Evolutionary conservation across 202 grass and related monocot species (phyloP).

Genomic region (Panicum hallii): DNA sequence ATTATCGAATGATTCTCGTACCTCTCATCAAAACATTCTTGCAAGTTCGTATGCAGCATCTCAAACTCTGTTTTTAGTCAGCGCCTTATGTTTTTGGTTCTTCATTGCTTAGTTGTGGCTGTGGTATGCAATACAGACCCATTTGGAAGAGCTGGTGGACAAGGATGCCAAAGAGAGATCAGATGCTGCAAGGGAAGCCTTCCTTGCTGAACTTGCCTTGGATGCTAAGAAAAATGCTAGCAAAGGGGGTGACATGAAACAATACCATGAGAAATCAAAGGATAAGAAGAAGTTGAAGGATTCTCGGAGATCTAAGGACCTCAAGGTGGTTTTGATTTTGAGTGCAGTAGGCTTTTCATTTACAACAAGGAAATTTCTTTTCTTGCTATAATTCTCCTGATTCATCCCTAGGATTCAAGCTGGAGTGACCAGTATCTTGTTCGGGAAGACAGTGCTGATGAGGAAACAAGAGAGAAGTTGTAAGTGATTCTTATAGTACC

Average conservation of each 20-base stretch:
- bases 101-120: conserved; percentile 42
- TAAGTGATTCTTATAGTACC: conserved; percentile 60
- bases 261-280: conserved; percentile 76
- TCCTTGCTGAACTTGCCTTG: conserved; percentile 90
- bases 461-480: conserved; percentile 66
- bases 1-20: conserved; percentile 76
- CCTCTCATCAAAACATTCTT: conserved; percentile 77
- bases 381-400: conserved; percentile 44
- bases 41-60: conserved; percentile 56
- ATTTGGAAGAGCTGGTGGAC: conserved; percentile 83
- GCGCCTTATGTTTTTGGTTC: neutral
- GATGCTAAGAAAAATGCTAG: conserved; percentile 83
- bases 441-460: conserved; percentile 49
- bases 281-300: conserved; percentile 92
- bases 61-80: conserved; percentile 31
- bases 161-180: conserved; percentile 96
- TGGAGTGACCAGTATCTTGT: conserved; percentile 52
- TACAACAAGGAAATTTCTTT: conserved; percentile 32
- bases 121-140: conserved; percentile 52
- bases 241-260: conserved; percentile 69
- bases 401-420: conserved; percentile 62
- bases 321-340: conserved; percentile 67
- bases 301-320: conserved; percentile 70
- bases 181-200: conserved; percentile 95
- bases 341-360: conserved; percentile 22